Base-by-base conservation (phyloP, 2,329 filamentous ascomycete genomes). In the Ambrosiella xylebori region DNA sequence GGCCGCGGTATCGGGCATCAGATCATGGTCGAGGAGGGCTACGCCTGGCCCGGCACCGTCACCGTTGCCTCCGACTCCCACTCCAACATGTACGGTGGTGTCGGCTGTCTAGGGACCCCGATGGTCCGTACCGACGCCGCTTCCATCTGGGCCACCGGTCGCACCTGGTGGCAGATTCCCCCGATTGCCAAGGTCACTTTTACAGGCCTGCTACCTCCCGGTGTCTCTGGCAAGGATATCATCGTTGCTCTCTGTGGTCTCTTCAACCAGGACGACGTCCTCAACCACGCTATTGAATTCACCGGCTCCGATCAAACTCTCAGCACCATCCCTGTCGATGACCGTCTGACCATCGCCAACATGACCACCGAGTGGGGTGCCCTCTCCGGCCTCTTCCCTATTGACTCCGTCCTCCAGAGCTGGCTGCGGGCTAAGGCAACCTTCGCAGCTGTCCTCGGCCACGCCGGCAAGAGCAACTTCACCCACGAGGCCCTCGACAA, bases 251-350 rank as follows among this genome's bases (percentile, higher is more conserved):
- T 97, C 0, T 94, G 88, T 64, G 87, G 86, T 0, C 71, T 95
- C 0, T 94, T 97, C 73, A 86, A 86, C 70, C 81, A 85, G 57
- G 85, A 88, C 64, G 88, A 95, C 50, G 91, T 96, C 0, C 76
- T 96, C 12, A 97, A 97, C 71, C 88, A 95, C 66, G 82, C 82
- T 4, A 83, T 97, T 61, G 91, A 97, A 66, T 95, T 96, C 65
- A 82, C 81, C 0, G 91, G 90, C 11, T 82, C 83, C 0, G 81
- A 88, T 62, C 76, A 89, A 66, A 95, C 89, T 13, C 78, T 93
- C 75, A 66, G 71, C 49, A 88, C 78, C 65, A 74, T 95, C 1
- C 74, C 82, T 0, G 72, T 95, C 0, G 86, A 93, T 63, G 76
- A 84, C 63, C 75, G 89, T 9, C 68, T 95, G 39, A 84, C 87